Evolutionary conservation across 2,329 filamentous ascomycete species (phyloP), one percentile per base, ranked within the genome.

Genomic region (Colletotrichum spinosum): DNA sequence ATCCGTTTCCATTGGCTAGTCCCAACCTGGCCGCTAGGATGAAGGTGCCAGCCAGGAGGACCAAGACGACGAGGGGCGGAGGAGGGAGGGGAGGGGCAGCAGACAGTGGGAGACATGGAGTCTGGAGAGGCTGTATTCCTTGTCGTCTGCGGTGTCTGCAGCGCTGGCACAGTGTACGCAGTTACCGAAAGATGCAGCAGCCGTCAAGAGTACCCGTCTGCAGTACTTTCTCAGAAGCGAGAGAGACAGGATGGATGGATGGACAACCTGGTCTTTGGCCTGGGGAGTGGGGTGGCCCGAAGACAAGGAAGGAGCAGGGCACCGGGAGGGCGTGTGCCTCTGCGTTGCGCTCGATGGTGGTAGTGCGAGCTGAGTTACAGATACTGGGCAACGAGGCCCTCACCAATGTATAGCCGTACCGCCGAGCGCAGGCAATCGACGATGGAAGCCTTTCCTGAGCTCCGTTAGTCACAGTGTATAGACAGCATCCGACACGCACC

Each of bases 31-130:
- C 44, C 60, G 49, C 63, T 58, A 63, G 60, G 63, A 64, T 63
- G 45, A 55, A 65, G 60, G 55, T 56, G 54, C 50, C 54, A 61
- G 61, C 25, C 25, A 25, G 25, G 25, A 25, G 25, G 25, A 25
- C 25, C 25, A 25, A 25, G 17, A 55, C 34, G 50, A 51, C 52
- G 62, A 66, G 55, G 61, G 61, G 48, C 38, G 61, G 61, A 52
- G 61, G 65, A 55, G 46, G 61, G 65, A 56, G 46, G 55, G 65
- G 64, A 64, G 55, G 60, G 56, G 48, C 39, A 41, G 46, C n/a
- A 34, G 44, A 55, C 35, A 15, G 37, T 53, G 25, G 25, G 25
- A 25, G 25, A 25, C 25, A 25, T 25, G 25, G 17, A 17, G 17
- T 17, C 17, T 17, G 17, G 17, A 17, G 17, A 17, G 17, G 17